Evolutionary conservation across 1,284 basidiomycete genomes (phyloP).

Genomic region (Trametes versicolor): DNA sequence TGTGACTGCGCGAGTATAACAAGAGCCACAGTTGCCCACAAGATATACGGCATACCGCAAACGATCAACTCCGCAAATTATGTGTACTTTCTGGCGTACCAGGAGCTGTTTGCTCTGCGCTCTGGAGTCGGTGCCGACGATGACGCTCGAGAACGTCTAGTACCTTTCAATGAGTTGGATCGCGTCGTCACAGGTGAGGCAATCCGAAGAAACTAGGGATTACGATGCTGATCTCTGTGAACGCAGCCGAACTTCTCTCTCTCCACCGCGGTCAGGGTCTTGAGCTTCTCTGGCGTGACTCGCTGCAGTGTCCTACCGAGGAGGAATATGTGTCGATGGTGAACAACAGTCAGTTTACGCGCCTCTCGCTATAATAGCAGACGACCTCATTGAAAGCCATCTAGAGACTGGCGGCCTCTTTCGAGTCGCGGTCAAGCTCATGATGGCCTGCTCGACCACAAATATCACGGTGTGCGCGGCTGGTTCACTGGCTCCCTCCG

Average conservation of each 20-base stretch:
- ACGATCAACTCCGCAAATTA: slow-evolving; percentile 99
- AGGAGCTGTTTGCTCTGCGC: slow-evolving; percentile 76
- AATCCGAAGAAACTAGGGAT: not conserved
- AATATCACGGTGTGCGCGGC: slow-evolving; percentile 64
- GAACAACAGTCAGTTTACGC: slow-evolving; percentile 81
- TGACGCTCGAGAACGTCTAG: slow-evolving; percentile 40
- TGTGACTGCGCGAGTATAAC: slow-evolving; percentile 1
- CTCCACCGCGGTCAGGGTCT: slow-evolving; percentile 97
- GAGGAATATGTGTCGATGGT: slow-evolving; percentile 97
- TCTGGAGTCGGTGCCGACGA: slow-evolving; percentile 36
- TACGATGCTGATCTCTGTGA: not conserved
- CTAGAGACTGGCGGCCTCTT: slow-evolving; percentile 96
- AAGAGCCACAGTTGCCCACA: slow-evolving; percentile 77
- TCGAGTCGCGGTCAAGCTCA: slow-evolving; percentile 92
- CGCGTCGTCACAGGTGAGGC: slow-evolving; percentile 69
- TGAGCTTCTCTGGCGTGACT: slow-evolving; percentile 95
- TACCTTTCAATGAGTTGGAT: slow-evolving; percentile 61
- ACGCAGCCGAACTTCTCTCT: slow-evolving; percentile 83
- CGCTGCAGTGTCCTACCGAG: slow-evolving; percentile 91
- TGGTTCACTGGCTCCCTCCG: not conserved
- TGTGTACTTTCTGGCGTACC: slow-evolving; percentile 92
- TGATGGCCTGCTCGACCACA: slow-evolving; percentile 88
- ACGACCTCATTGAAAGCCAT: not conserved
- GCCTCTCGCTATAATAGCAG: not conserved
- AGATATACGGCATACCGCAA: slow-evolving; percentile 95